Evolutionary conservation across 2,329 filamentous ascomycete genomes (phyloP).

Genomic region (Dactylella cylindrospora): DNA sequence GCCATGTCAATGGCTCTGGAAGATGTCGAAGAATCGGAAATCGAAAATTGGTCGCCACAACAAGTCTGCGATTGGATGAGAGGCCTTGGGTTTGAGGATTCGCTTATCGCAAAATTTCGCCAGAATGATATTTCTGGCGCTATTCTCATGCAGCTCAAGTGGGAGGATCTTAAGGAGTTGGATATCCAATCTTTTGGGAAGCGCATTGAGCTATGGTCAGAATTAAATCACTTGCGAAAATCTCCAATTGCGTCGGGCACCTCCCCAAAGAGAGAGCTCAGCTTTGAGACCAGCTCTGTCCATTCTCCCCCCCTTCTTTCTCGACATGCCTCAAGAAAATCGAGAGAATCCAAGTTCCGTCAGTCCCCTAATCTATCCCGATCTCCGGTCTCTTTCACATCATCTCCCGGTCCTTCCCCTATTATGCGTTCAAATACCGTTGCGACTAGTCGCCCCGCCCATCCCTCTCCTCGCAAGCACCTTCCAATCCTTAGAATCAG

Average conservation of each 20-base stretch:
- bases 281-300: slow-evolving; percentile 34
- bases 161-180: slow-evolving; percentile 80
- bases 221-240: slow-evolving; percentile 69
- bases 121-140: slow-evolving; percentile 89
- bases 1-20: slow-evolving; percentile 58
- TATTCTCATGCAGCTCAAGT: slow-evolving; percentile 85
- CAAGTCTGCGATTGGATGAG: slow-evolving; percentile 86
- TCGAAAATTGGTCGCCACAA: slow-evolving; percentile 70
- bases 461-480: slow-evolving; percentile 25
- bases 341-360: slow-evolving; percentile 40
- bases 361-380: slow-evolving; percentile 32
- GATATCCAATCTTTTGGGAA: slow-evolving; percentile 80
- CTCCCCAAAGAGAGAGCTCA: slow-evolving; percentile 38
- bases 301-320: slow-evolving; percentile 42
- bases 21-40: slow-evolving; percentile 62
- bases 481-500: slow-evolving; percentile 35
- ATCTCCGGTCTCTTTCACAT: slow-evolving; percentile 33
- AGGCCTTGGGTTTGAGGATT: slow-evolving; percentile 74
- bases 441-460: slow-evolving; percentile 31
- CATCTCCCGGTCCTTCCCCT: slow-evolving; percentile 33
- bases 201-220: slow-evolving; percentile 75
- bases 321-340: slow-evolving; percentile 40
- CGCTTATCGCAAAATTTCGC: slow-evolving; percentile 78
- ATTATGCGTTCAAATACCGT: slow-evolving; percentile 40
- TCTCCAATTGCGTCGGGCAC: slow-evolving; percentile 34